phyloP scores from a whole-genome alignment of 164 flowering plant species.

The Liriodendron chinense region DNA sequence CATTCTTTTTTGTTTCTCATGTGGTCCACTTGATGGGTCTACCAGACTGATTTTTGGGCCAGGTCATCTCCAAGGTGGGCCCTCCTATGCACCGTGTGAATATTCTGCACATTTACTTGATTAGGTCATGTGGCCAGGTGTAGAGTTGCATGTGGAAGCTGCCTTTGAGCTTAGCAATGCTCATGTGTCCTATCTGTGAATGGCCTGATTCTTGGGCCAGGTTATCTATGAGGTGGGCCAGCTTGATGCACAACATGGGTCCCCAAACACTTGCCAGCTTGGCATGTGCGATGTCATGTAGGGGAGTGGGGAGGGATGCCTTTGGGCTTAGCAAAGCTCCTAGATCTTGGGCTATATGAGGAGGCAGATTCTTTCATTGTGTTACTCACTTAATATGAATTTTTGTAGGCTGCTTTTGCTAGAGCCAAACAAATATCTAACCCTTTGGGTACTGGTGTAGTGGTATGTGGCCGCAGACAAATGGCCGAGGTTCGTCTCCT shows the following conservation, averaged over 20 bases:
- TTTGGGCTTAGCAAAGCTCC: not conserved
- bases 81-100: not conserved
- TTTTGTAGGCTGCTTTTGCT: conserved; percentile 71
- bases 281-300: too few species aligned
- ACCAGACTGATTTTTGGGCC: too few species aligned
- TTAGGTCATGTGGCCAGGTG: not conserved
- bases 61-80: too few species aligned
- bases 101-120: not conserved
- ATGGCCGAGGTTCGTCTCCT: conserved; percentile 69
- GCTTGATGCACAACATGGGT: not conserved
- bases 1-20: not conserved
- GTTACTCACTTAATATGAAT: conserved; percentile 1
- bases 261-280: not conserved
- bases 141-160: not conserved
- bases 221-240: too few species aligned
- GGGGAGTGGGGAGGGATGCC: not conserved
- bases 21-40: not conserved
- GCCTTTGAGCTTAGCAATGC: too few species aligned
- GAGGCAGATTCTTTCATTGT: not conserved
- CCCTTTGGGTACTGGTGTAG: conserved; percentile 66
- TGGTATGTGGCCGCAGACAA: conserved; percentile 87
- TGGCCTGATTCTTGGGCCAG: too few species aligned
- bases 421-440: conserved; percentile 47
- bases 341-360: not conserved
- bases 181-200: too few species aligned